These are phyloP conservation scores for Xylariaceae sp. DNA, from an alignment of 2,329 filamentous ascomycete species.

Conservation along the genomic window DNA sequence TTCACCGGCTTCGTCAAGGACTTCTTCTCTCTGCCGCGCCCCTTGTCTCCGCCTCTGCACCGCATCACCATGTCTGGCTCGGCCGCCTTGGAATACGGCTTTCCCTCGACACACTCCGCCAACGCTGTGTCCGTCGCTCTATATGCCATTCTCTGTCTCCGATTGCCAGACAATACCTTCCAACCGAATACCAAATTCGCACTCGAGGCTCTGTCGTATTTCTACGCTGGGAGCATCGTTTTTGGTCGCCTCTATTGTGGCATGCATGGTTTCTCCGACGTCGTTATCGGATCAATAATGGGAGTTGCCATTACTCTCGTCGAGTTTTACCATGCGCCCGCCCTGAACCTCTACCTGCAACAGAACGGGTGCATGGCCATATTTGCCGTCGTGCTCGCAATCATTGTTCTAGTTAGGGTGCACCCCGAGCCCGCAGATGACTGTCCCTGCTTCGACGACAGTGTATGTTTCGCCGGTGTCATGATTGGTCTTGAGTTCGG, in stretches of 20 bases:
- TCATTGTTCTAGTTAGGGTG: conserved; percentile 76
- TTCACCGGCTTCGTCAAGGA: conserved; percentile 94
- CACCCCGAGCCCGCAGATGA: conserved; percentile 96
- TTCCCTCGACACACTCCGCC: conserved; percentile 93
- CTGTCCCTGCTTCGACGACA: conserved; percentile 96
- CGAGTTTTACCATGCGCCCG: conserved; percentile 57
- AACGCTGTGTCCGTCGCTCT: conserved; percentile 94
- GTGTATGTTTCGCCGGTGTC: conserved; percentile 86
- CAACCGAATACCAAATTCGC: conserved; percentile 54
- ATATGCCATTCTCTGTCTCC: conserved; percentile 71
- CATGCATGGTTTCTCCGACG: conserved; percentile 97
- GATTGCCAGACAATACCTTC: conserved; percentile 60
- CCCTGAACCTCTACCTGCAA: conserved; percentile 68
- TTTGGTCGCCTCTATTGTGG: conserved; percentile 92
- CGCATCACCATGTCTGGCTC: conserved; percentile 98
- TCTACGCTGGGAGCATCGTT: conserved; percentile 85
- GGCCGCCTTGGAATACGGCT: conserved; percentile 91
- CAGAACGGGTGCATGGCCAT: conserved; percentile 62
- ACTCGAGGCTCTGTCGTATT: conserved; percentile 69
- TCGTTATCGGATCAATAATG: conserved; percentile 73
- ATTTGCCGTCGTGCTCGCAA: conserved; percentile 57
- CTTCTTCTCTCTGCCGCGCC: conserved; percentile 84
- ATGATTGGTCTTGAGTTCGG: conserved; percentile 80
- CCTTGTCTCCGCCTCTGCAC: conserved; percentile 84
- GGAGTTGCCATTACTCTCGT: conserved; percentile 62